These are phyloP conservation scores for Kokia cookei DNA, from an alignment of 441 rosid species.

Conservation along the genomic window DNA sequence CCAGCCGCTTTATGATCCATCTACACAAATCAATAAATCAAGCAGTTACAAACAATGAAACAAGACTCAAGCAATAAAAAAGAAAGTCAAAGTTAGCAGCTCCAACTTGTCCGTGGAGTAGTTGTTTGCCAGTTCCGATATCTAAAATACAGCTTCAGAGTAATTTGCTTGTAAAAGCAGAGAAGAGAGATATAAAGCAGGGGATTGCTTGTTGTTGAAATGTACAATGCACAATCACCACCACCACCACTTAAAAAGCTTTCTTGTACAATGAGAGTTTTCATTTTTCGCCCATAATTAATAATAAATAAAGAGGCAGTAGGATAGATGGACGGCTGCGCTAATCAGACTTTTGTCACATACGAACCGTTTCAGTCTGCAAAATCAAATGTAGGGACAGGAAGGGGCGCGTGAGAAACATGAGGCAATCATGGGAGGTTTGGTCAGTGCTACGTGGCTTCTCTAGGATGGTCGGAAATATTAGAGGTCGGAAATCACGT, in stretches of 20 bases:
- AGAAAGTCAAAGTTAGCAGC: neutral
- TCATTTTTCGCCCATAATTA: no score
- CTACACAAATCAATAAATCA: neutral
- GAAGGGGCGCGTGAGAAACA: neutral
- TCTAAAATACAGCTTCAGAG: neutral
- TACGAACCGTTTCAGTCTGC: neutral
- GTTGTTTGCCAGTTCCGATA: neutral
- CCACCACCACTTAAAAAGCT: no score
- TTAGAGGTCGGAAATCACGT: neutral
- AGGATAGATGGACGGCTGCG: neutral
- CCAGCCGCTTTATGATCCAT: conserved; percentile 17
- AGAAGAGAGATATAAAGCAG: neutral
- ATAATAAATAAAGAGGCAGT: neutral
- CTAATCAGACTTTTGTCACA: neutral
- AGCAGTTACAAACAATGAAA: neutral
- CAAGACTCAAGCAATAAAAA: neutral
- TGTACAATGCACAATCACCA: no score
- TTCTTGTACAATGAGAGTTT: neutral
- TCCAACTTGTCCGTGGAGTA: neutral
- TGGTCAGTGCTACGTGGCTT: neutral
- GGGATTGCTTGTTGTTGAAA: neutral
- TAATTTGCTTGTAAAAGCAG: neutral
- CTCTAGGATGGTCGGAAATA: neutral
- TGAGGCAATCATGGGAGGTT: neutral
- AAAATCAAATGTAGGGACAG: neutral